A percentile compares a stretch with the other conserved stretches of the same genome.
These are phyloP conservation scores for Salix caprea DNA, from an alignment of 345 rosid species.

Conservation along the genomic window DNA sequence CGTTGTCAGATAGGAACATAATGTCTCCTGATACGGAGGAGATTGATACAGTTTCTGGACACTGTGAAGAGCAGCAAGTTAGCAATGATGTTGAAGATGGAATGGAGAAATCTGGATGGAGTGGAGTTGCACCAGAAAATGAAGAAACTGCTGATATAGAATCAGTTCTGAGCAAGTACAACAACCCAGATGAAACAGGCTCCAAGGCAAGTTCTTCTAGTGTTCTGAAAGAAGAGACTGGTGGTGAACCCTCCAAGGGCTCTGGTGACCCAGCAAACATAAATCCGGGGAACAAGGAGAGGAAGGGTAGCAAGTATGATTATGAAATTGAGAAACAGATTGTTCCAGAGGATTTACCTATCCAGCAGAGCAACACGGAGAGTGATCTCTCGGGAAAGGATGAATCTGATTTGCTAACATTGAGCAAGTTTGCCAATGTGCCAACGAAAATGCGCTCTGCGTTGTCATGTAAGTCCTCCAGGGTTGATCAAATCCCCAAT, in stretches of 20 bases:
- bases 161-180: constrained; percentile 43
- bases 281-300: constrained; percentile 40
- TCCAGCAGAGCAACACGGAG: constrained; percentile 22
- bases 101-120: constrained; percentile 44
- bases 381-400: constrained; percentile 38
- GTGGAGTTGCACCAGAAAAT: constrained; percentile 37
- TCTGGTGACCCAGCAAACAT: constrained; percentile 31
- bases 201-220: constrained; percentile 52
- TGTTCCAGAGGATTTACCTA: constrained; percentile 32
- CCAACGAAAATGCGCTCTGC: constrained; percentile 86
- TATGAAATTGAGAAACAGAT: constrained; percentile 42
- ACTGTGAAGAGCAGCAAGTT: constrained; percentile 51
- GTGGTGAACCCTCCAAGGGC: constrained; percentile 43
- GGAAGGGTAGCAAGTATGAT: constrained; percentile 30
- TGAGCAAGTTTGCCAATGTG: constrained; percentile 75
- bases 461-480: constrained; percentile 40
- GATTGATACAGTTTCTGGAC: constrained; percentile 43
- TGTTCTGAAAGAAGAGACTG: constrained; percentile 41
- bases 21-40: constrained; percentile 49
- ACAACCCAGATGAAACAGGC: constrained; percentile 42
- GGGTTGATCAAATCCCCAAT: constrained; percentile 33
- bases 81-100: constrained; percentile 49
- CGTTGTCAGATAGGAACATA: constrained; percentile 66
- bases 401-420: constrained; percentile 50
- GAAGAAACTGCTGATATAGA: constrained; percentile 53